Evolutionary conservation across 177 flowering plant genomes (phyloP).

Genomic region (Vitis hybrid): DNA sequence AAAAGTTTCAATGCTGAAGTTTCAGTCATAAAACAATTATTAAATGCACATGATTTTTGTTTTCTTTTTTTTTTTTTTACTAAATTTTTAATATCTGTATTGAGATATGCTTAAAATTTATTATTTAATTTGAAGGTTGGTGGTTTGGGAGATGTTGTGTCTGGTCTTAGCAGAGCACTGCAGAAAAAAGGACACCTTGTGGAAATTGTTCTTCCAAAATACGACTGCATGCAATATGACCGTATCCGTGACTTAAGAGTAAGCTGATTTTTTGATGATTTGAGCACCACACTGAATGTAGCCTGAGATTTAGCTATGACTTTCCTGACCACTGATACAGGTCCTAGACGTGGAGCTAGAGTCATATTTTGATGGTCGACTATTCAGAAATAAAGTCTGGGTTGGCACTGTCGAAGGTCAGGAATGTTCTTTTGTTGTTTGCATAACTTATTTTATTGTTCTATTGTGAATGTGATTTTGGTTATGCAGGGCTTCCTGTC

Average conservation of each 20-base stretch:
- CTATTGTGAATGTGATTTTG: conserved; percentile 15
- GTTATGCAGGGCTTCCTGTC: conserved; percentile 84
- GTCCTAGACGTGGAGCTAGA: conserved; percentile 65
- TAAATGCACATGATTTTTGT: too few species aligned
- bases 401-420: conserved; percentile 91
- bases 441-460: neutral
- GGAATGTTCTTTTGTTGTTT: conserved; percentile 1
- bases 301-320: neutral
- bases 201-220: conserved; percentile 90
- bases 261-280: conserved; percentile 17
- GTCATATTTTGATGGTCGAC: conserved; percentile 83
- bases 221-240: conserved; percentile 88
- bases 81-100: neutral
- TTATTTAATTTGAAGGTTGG: conserved; percentile 67
- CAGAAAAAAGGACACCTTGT: conserved; percentile 95
- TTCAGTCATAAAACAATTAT: too few species aligned
- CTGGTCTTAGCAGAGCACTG: conserved; percentile 92
- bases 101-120: neutral
- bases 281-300: neutral
- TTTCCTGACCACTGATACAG: conserved; percentile 37
- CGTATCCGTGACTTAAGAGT: conserved; percentile 73
- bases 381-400: conserved; percentile 86
- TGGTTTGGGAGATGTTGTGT: conserved; percentile 94
- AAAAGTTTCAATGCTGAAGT: too few species aligned
- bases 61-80: neutral